Percentiles rank a stretch among this genome's conserved stretches.
Conservation (phyloP, 306 rosid genomes). For the Prunus campanulata region DNA sequence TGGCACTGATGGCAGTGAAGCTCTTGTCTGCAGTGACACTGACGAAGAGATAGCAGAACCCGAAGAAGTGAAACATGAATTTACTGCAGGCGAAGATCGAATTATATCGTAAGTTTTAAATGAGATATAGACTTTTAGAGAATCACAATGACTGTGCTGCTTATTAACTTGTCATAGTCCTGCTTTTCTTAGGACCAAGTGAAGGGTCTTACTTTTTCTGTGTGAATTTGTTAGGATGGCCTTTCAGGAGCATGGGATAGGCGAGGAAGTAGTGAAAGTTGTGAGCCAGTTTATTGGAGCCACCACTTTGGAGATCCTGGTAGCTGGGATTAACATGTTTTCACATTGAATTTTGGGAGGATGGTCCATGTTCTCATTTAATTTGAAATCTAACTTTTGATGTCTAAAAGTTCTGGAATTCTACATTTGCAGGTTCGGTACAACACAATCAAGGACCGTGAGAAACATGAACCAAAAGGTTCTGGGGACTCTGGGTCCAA, state of each 20-base stretch:
- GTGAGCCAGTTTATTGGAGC: slow-evolving; percentile 79
- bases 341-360: slow-evolving; percentile 20
- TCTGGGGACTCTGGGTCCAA: slow-evolving; percentile 38
- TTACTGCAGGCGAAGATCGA: slow-evolving; percentile 77
- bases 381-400: slow-evolving; percentile 1
- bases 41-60: slow-evolving; percentile 84
- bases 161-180: not conserved
- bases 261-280: slow-evolving; percentile 60
- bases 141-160: not conserved
- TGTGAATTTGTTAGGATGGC: slow-evolving; percentile 64
- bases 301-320: slow-evolving; percentile 70
- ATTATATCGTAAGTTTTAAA: slow-evolving; percentile 57
- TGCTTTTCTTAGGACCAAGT: not conserved
- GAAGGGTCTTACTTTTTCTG: not conserved
- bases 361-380: not conserved
- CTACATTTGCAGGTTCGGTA: slow-evolving; percentile 64
- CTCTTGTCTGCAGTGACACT: slow-evolving; percentile 89
- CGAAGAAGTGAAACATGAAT: slow-evolving; percentile 80
- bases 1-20: slow-evolving; percentile 90
- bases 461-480: slow-evolving; percentile 41
- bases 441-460: slow-evolving; percentile 50
- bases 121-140: slow-evolving; percentile 17
- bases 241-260: slow-evolving; percentile 74
- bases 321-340: slow-evolving; percentile 33
- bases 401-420: slow-evolving; percentile 14